Evolutionary conservation across 768 basidiomycete genomes (phyloP), one percentile per base, ranked within the genome.

Genomic region (Leccinum variicolor): DNA sequence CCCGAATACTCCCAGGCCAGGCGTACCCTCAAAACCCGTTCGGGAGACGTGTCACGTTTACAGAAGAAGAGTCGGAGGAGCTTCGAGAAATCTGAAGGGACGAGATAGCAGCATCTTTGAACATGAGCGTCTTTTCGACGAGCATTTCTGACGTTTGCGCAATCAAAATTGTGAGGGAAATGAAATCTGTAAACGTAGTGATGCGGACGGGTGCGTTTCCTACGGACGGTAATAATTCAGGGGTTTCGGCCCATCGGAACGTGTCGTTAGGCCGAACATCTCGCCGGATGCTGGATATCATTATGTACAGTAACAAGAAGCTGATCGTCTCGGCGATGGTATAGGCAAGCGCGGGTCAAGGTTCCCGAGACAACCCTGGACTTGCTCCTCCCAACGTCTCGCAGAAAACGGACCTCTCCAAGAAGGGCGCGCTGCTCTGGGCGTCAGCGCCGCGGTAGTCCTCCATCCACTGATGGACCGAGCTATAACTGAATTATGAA

Each of bases 21-120:
- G 36, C 74, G 80, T 31, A 77, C 81, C 19, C 59, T 75, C 28
- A 78, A 84, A 62, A 81, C 81, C 47, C 67, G 78, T 52, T 65
- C 66, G n/a, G 78, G 77, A 0, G 76, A 75, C 31, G 70, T 34
- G 64, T 85, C 46, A 66, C 64, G 41, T 70, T 85, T 28, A 67
- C 74, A 17, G 59, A 69, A 3, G 69, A 69, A 6, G 84, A 83
- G 41, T 45, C 76, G 49, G 61, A 70, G 50, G 73, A 75, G 52
- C 74, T 85, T 81, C 2, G 67, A 74, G 17, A 64, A 57, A 8
- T 62, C 69, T 41, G 68, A 74, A 57, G 80, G 80, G 5, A 69
- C 61, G 4, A 72, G 81, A 55, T 51, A 57, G 3, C 51, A 58
- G 53, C 43, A 60, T 17, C 69, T 77, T 51, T 79, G 77, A 73